Base-by-base conservation (phyloP, 208 protist genomes). In the Novymonas esmeraldas region DNA sequence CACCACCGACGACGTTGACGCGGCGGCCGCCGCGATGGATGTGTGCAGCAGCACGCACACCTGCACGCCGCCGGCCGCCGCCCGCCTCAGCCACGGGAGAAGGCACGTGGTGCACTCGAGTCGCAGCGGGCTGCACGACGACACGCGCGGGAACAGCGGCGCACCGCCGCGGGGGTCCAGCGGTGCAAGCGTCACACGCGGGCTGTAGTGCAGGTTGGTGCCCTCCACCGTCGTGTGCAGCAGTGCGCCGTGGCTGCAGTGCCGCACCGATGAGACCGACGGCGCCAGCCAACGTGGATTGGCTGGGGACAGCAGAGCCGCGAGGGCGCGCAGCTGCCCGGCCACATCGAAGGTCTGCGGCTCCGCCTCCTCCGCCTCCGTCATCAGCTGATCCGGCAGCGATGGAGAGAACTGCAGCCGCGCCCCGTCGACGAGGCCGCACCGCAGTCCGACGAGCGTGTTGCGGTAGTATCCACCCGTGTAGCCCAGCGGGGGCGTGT, bases 181-280 rank as follows among this genome's bases (percentile, higher is more conserved):
- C 41, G 62, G 54, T 1, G 68, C 55, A 6, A 75, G 44, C 1
- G 71, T 77, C 6, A 90, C 24, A 2, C 64, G 69, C 24, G 85
- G 78, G 13, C 26, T 62, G 48, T 82, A 90, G 24, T 87, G 81
- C 28, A 90, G 46, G 48, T 83, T 80, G 11, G 14, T 16, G 18
- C 85, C 85, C 13, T 62, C 59, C 20, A 90, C 65, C 28, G 26
- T 49, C 0, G 78, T 39, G 48, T 55, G 66, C 20, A 87, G 49
- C 16, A 65, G 55, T 3, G 41, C 44, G 1, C 59, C 60, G 2
- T 31, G 33, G 10, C 36, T 48, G 22, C 46, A 39, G 60, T 73
- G 76, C 13, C 26, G n/a, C 39, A 82, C 22, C 1, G 69, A 50
- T 0, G 50, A 48, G 20, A 90, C 64, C 6, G 63, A 49, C 10